Evolutionary conservation across 441 rosid genomes (phyloP).

Genomic region (Mallotus japonicus): DNA sequence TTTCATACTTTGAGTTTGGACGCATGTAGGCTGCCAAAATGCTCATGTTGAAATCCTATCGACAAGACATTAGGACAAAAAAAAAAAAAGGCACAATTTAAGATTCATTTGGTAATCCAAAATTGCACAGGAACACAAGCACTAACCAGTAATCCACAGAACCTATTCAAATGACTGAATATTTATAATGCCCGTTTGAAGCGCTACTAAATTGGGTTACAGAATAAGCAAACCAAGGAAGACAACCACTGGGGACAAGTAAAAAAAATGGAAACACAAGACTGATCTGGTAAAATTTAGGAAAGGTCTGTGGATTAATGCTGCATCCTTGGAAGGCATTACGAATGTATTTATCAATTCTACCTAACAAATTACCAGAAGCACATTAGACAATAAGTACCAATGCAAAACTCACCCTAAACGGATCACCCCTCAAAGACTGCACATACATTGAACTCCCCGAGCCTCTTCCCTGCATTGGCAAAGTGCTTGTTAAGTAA

Average conservation of each 20-base stretch:
- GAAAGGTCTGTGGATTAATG: too few relatives aligned
- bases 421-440: conserved; percentile 93
- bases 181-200: background rate
- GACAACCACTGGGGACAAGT: background rate
- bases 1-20: conserved; percentile 81
- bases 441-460: conserved; percentile 87
- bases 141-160: background rate
- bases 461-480: conserved; percentile 57
- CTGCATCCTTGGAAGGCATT: too few relatives aligned
- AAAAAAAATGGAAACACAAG: too few relatives aligned
- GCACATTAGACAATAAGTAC: background rate
- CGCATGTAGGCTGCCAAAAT: conserved; percentile 83
- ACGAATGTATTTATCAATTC: background rate
- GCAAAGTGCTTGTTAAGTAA: conserved; percentile 8
- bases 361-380: background rate
- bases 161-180: background rate
- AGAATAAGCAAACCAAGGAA: background rate
- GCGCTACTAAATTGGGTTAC: background rate
- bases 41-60: conserved; percentile 89
- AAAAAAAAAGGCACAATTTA: background rate
- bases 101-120: background rate
- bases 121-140: background rate
- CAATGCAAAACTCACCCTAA: conserved; percentile 55
- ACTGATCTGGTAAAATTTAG: too few relatives aligned
- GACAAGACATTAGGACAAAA: background rate